Percentiles rank a stretch among this genome's conserved stretches.
Conservation (phyloP, 495 filamentous ascomycete species). For the Barbatosphaeria neglecta region DNA sequence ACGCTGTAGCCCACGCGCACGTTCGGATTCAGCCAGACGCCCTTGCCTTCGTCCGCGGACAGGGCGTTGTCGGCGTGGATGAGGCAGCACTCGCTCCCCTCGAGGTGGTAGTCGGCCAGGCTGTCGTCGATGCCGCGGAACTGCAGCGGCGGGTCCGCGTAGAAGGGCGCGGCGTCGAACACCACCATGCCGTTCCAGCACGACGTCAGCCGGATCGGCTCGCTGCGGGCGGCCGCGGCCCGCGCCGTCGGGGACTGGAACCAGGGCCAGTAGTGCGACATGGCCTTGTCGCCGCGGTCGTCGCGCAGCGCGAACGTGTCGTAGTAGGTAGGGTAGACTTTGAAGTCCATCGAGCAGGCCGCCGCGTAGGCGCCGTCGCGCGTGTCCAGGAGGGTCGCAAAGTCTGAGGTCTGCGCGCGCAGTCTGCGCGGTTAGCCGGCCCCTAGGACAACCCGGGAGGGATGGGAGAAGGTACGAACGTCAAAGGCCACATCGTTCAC, state of each 20-base stretch:
- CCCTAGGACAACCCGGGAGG: background rate
- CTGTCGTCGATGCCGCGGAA: conserved; percentile 65
- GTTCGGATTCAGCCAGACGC: conserved; percentile 67
- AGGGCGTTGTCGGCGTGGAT: conserved; percentile 65
- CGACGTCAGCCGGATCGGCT: conserved; percentile 55
- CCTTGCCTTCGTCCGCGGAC: conserved; percentile 29
- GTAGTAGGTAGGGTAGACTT: conserved; percentile 56
- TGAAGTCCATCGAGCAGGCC: conserved; percentile 72
- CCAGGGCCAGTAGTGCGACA: conserved; percentile 65
- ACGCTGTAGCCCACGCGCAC: conserved; percentile 63
- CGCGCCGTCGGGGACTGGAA: conserved; percentile 53
- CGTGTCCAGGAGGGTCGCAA: conserved; percentile 59
- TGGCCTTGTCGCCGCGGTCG: conserved; percentile 44
- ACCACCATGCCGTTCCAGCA: conserved; percentile 77
- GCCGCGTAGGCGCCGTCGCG: conserved; percentile 64
- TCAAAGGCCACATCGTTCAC: conserved; percentile 65
- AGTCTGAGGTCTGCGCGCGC: conserved; percentile 32
- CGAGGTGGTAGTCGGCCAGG: conserved; percentile 56
- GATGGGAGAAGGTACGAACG: conserved; percentile 8
- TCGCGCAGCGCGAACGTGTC: conserved; percentile 83
- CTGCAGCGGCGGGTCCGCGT: conserved; percentile 25
- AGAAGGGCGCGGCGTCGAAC: conserved; percentile 5
- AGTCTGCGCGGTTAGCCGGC: conserved; percentile 2
- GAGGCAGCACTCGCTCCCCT: conserved; percentile 74
- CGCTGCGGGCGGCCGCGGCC: conserved; percentile 39